Evolutionary conservation across 352 stramenopile species (phyloP).

Genomic region (Halophytophthora batemanensis): DNA sequence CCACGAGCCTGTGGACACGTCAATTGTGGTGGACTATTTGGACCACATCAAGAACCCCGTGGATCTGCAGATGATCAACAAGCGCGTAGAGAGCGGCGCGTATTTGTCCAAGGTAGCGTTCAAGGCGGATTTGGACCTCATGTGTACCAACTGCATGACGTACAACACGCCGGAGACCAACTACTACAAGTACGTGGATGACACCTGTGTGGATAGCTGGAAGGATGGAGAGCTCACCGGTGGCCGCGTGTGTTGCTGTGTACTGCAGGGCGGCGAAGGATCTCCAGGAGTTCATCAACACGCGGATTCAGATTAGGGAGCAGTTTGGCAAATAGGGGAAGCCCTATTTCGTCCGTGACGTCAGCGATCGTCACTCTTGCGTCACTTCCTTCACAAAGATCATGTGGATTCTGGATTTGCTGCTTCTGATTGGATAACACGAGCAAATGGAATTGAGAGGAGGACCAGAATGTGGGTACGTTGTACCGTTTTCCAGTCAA

Average conservation of each 20-base stretch:
- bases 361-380: too few relatives aligned
- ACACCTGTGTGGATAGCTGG: background rate
- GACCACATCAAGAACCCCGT: conserved; percentile 96
- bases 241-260: background rate
- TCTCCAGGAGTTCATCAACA: conserved; percentile 71
- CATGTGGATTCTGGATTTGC: too few relatives aligned
- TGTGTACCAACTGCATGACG: conserved; percentile 96
- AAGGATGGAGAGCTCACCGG: background rate
- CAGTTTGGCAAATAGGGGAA: conserved; percentile 14
- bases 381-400: too few relatives aligned
- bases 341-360: background rate
- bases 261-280: conserved; percentile 64
- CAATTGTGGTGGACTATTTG: conserved; percentile 95
- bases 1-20: conserved; percentile 95
- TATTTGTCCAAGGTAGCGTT: conserved; percentile 93
- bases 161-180: conserved; percentile 97
- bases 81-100: conserved; percentile 72
- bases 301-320: conserved; percentile 57
- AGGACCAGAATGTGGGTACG: too few relatives aligned
- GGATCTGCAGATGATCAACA: conserved; percentile 80
- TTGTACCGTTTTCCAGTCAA: too few relatives aligned
- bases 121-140: conserved; percentile 93
- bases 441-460: too few relatives aligned
- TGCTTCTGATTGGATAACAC: too few relatives aligned
- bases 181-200: conserved; percentile 95